Base-by-base conservation (phyloP, 768 basidiomycete genomes). In the Hericium alpestre region DNA sequence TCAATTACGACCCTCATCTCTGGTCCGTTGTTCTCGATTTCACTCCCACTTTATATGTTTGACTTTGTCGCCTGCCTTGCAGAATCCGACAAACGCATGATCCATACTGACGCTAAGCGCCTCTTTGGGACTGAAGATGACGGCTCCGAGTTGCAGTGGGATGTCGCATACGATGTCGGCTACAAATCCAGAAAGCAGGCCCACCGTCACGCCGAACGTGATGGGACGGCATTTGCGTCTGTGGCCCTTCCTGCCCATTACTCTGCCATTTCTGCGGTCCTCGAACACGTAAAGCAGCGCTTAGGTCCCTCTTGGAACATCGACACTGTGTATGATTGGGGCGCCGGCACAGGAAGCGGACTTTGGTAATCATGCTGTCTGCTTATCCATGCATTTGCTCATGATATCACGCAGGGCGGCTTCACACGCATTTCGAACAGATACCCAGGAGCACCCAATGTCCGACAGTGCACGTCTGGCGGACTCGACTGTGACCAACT, bases 231-330 rank as follows among this genome's bases (percentile, higher is more conserved):
- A 4, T 94, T 93, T 67, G 86, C 87, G 13, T 83, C 88, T 12
- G 77, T 93, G 51, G 87, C 84, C n/a, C 78, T 94, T 61, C 92
- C 92, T 1, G 82, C 85, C 3, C 87, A 93, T 71, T 94, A 88
- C 67, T 81, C 90, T 49, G 90, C 84, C 2, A 86, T 93, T 53
- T 76, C 73, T 51, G 74, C 86, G n/a, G 89, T 93, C 5, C 70
- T 94, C 16, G 73, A 79, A 50, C 84, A 90, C 60, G 62, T 83
- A 39, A 84, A 79, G 58, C 76, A 72, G 51, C 75, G 91, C 55
- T 63, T 92, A 39, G 84, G 80, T n/a, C 67, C 75, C 7, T 74
- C 75, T n/a, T 88, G 79, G 81, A 70, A 71, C 37, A 73, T 82
- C 55, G 72, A 82, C 25, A 77, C 73, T 38, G 73, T 95, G 11